These are phyloP conservation scores for Xerocomellus intermedius DNA, from an alignment of 768 basidiomycete genomes.

Conservation along the genomic window DNA sequence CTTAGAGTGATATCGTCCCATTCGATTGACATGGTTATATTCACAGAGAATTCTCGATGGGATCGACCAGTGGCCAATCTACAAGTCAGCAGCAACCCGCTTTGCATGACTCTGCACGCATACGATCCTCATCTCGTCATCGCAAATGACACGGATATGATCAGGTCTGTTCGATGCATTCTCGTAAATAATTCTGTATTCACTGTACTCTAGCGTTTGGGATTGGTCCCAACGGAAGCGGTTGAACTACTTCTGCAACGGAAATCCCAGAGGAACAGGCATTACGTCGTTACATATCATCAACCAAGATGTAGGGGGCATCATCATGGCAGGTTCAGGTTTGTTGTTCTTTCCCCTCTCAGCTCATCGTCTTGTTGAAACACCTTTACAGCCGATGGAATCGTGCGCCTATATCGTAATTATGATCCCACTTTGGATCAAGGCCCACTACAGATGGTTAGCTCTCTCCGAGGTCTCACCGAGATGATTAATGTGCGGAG, in stretches of 20 bases:
- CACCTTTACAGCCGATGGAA: constrained; percentile 73
- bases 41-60: constrained; percentile 63
- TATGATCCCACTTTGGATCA: constrained; percentile 76
- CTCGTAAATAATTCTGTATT: not conserved
- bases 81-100: constrained; percentile 56
- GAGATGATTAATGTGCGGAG: constrained; percentile 74
- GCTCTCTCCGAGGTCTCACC: constrained; percentile 85
- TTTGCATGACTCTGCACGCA: constrained; percentile 86
- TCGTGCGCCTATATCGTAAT: constrained; percentile 88
- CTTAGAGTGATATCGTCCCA: constrained; percentile 20
- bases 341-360: constrained; percentile 24
- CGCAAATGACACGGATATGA: constrained; percentile 81
- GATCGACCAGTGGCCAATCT: constrained; percentile 69
- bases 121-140: constrained; percentile 88
- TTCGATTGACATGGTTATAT: constrained; percentile 1
- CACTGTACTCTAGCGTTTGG: constrained; percentile 64
- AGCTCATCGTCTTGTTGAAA: not conserved
- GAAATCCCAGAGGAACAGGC: constrained; percentile 75
- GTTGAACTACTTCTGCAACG: constrained; percentile 84
- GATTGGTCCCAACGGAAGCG: constrained; percentile 86
- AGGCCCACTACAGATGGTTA: constrained; percentile 85
- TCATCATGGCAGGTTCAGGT: constrained; percentile 88
- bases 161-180: constrained; percentile 54
- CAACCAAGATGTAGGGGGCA: constrained; percentile 92
- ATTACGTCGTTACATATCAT: constrained; percentile 90